A percentile compares a stretch with the other conserved stretches of the same genome.
phyloP scores from a whole-genome alignment of 2,329 filamentous ascomycete species.

The Huntiella bhutanensis region DNA sequence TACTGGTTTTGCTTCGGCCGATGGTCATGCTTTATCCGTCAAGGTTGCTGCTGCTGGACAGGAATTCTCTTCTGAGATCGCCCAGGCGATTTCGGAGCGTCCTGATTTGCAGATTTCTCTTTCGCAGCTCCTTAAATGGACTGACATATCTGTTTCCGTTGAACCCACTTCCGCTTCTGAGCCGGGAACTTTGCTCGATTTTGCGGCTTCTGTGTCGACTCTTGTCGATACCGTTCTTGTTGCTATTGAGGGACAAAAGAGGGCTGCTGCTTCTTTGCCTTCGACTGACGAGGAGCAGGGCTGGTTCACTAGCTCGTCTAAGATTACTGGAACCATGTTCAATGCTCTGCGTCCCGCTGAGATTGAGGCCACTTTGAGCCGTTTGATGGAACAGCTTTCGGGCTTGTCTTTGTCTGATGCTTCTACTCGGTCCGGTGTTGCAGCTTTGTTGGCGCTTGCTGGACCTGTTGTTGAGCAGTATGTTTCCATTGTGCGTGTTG shows the following conservation, averaged over 20 bases:
- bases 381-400: conserved; percentile 17
- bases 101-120: conserved; percentile 47
- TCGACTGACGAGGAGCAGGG: conserved; percentile 15
- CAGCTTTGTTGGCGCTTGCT: conserved; percentile 34
- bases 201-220: conserved; percentile 40
- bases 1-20: conserved; percentile 25
- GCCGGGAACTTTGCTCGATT: conserved; percentile 17
- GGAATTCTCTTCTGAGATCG: conserved; percentile 24
- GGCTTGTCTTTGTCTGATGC: neutral
- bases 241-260: conserved; percentile 54
- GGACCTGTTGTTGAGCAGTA: conserved; percentile 63
- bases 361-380: conserved; percentile 21
- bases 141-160: conserved; percentile 18
- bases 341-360: conserved; percentile 8
- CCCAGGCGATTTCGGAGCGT: conserved; percentile 20
- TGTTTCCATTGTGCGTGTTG: conserved; percentile 36
- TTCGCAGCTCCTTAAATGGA: conserved; percentile 48
- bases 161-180: conserved; percentile 14
- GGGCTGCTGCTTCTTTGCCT: conserved; percentile 33
- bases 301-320: conserved; percentile 25
- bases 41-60: conserved; percentile 21
- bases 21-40: conserved; percentile 18
- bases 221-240: conserved; percentile 63
- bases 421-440: neutral
- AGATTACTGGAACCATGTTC: conserved; percentile 6